Percentiles rank a stretch among this genome's conserved stretches.
phyloP scores from a whole-genome alignment of 164 flowering plant genomes.

The Euptelea pleiosperma region DNA sequence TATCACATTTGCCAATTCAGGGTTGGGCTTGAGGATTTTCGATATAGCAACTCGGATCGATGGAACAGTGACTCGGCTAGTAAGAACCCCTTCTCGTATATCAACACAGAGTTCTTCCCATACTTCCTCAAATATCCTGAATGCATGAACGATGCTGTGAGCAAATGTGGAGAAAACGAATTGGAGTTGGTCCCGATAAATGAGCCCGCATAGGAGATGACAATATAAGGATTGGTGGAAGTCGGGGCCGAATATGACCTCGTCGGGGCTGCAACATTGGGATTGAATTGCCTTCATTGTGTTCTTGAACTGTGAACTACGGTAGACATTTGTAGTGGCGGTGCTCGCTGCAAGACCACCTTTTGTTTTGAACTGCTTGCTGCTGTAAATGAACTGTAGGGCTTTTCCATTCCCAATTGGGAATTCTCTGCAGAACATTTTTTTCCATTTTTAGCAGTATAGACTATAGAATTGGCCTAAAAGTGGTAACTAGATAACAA shows the following conservation, averaged over 20 bases:
- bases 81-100: constrained; percentile 58
- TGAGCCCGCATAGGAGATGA: constrained; percentile 83
- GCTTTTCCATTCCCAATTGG: constrained; percentile 78
- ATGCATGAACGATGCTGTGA: constrained; percentile 75
- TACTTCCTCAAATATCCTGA: constrained; percentile 63
- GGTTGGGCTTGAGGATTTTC: constrained; percentile 63
- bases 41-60: constrained; percentile 64
- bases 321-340: constrained; percentile 79
- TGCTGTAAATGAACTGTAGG: constrained; percentile 70
- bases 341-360: constrained; percentile 77
- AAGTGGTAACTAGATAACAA: neutral
- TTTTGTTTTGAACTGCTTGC: constrained; percentile 73
- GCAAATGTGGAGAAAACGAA: constrained; percentile 73
- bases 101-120: constrained; percentile 83
- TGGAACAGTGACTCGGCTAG: constrained; percentile 50
- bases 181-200: constrained; percentile 63
- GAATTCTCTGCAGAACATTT: constrained; percentile 53
- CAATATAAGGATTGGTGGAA: constrained; percentile 78
- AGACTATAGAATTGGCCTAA: neutral
- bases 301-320: constrained; percentile 46
- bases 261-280: constrained; percentile 79
- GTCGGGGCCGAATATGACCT: constrained; percentile 84
- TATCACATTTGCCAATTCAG: constrained; percentile 65
- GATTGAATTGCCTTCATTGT: constrained; percentile 60
- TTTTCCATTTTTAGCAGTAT: neutral